Evolutionary conservation across 1,284 basidiomycete genomes (phyloP), one percentile per base, ranked within the genome.

Genomic region (Fomes fomentarius): DNA sequence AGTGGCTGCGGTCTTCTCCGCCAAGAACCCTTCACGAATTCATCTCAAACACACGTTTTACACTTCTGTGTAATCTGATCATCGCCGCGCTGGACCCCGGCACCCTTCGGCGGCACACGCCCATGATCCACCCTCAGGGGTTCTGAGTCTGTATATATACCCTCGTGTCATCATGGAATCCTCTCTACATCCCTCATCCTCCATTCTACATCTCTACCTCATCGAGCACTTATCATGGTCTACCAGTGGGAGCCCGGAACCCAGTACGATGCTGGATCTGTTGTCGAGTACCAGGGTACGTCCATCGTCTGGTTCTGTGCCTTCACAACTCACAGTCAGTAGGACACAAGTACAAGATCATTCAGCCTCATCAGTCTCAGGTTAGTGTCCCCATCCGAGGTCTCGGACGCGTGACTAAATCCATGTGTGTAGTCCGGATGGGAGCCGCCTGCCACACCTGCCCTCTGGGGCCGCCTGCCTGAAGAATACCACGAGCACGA

Each of bases 301-400:
- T 50, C 12, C 17, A 39, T 19, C 10, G 24, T n/a, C 15, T 11
- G 10, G 22, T 21, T 37, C 11, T 10, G n/a, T n/a, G 33, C 24
- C n/a, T n/a, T 25, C 34, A 26, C 15, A 17, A 11, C 15, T n/a
- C 6, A 17, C n/a, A 14, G 31, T 15, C 59, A 90, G n/a, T n/a
- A n/a, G 87, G 81, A 26, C 67, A 71, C 58, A 72, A 69, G 47
- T 91, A 89, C 75, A 84, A 81, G 69, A 85, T 85, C 71, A 82
- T 89, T 61, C 87, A 89, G 66, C 73, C 84, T 12, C 89, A 91
- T 70, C 72, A 69, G 43, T 88, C 87, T 24, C 84, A 89, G 77
- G 86, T 81, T 52, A 41, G 68, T 58, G 3, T 5, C 11, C 14
- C 2, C 25, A 3, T 12, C n/a, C n/a, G n/a, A n/a, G n/a, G n/a